Conservation (phyloP, 495 filamentous ascomycete genomes). For the Daldinia grandis region DNA sequence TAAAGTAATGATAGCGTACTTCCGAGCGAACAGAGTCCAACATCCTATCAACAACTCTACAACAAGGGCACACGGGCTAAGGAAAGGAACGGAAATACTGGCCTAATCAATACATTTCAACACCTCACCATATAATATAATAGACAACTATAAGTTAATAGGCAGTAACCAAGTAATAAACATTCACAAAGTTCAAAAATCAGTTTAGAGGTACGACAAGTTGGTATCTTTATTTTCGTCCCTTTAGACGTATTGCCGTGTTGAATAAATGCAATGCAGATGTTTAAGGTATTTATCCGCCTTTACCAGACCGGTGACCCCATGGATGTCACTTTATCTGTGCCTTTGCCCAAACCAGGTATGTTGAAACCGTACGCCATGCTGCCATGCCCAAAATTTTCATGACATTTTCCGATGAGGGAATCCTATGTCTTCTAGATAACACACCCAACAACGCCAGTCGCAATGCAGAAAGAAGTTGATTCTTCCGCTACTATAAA, state of each 20-base stretch:
- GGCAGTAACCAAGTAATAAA: neutral
- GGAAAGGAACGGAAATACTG: too few relatives aligned
- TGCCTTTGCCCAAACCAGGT: slow-evolving; percentile 44
- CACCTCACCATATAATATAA: neutral
- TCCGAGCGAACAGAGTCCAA: too few relatives aligned
- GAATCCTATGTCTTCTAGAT: slow-evolving; percentile 49
- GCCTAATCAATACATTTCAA: too few relatives aligned
- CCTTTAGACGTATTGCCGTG: slow-evolving; percentile 37
- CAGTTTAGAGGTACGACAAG: neutral
- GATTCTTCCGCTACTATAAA: slow-evolving; percentile 52
- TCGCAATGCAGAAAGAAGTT: slow-evolving; percentile 57
- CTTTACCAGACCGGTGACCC: slow-evolving; percentile 35
- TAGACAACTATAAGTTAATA: neutral
- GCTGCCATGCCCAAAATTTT: slow-evolving; percentile 49
- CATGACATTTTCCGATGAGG: slow-evolving; percentile 52
- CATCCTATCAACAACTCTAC: too few relatives aligned
- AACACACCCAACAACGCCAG: slow-evolving; percentile 49
- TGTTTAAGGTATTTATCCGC: slow-evolving; percentile 34
- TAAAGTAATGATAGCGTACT: too few relatives aligned
- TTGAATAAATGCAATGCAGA: slow-evolving; percentile 45
- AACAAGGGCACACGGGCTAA: too few relatives aligned
- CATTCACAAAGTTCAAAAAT: neutral
- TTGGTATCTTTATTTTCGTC: slow-evolving; percentile 37
- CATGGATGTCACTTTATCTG: slow-evolving; percentile 35
- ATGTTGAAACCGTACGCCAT: slow-evolving; percentile 53